These are phyloP conservation scores for Trichosporon sp. DNA, from an alignment of 1,284 basidiomycete species.

Conservation along the genomic window DNA sequence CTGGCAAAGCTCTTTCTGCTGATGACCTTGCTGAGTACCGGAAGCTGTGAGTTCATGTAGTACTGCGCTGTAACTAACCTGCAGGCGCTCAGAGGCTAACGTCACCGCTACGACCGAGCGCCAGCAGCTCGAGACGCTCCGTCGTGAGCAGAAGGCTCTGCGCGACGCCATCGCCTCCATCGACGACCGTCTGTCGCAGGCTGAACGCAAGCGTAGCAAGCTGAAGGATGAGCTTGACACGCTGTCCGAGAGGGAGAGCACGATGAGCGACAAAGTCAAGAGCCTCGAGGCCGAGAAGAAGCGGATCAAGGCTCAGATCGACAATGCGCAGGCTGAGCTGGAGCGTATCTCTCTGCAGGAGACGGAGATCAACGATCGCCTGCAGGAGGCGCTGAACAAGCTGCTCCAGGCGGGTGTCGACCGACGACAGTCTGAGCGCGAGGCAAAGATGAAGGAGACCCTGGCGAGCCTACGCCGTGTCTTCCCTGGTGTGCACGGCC, in stretches of 20 bases:
- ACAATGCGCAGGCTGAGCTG: conserved; percentile 48
- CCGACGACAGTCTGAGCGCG: conserved; percentile 80
- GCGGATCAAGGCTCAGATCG: conserved; percentile 46
- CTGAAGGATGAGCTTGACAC: conserved; percentile 65
- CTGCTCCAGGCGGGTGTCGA: conserved; percentile 86
- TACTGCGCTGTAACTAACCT: background rate
- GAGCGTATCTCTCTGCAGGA: conserved; percentile 66
- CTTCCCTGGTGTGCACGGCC: conserved; percentile 87
- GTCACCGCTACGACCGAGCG: conserved; percentile 82
- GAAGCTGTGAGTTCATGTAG: conserved; percentile 64
- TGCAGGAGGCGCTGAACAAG: conserved; percentile 78
- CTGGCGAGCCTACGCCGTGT: conserved; percentile 78
- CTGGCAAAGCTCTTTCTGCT: conserved; percentile 76
- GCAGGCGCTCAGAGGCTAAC: conserved; percentile 61
- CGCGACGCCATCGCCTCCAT: conserved; percentile 63
- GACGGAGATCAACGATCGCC: conserved; percentile 85
- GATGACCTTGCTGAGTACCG: conserved; percentile 87
- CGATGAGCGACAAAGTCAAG: conserved; percentile 64
- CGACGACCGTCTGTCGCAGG: conserved; percentile 66
- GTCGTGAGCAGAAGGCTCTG: conserved; percentile 78
- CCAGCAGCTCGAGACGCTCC: conserved; percentile 76
- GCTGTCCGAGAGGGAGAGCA: conserved; percentile 64
- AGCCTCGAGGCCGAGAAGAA: conserved; percentile 55
- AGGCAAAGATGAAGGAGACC: conserved; percentile 81
- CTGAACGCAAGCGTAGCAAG: conserved; percentile 66